These are phyloP conservation scores for Cercospora sp. DNA, from an alignment of 2,329 filamentous ascomycete genomes.

Conservation along the genomic window DNA sequence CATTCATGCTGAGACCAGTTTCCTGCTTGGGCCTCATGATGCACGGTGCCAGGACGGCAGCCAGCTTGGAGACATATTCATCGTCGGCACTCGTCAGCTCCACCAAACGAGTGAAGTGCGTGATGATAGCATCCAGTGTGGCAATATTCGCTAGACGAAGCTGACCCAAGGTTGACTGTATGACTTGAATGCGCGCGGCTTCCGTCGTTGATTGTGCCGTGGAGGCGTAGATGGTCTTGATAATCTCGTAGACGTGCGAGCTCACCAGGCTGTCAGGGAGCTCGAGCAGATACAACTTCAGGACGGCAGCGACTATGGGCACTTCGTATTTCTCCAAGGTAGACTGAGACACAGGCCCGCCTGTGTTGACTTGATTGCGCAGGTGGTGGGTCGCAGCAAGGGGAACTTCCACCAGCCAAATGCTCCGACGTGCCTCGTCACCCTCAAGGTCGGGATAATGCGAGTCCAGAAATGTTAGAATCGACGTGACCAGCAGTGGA, in stretches of 20 bases:
- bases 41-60: slow-evolving; percentile 75
- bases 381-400: slow-evolving; percentile 81
- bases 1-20: slow-evolving; percentile 89
- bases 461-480: slow-evolving; percentile 92
- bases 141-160: slow-evolving; percentile 95
- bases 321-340: slow-evolving; percentile 86
- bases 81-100: slow-evolving; percentile 96
- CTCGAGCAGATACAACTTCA: slow-evolving; percentile 94
- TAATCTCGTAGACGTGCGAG: slow-evolving; percentile 96
- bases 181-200: slow-evolving; percentile 77
- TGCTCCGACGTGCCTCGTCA: slow-evolving; percentile 84
- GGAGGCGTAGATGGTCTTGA: slow-evolving; percentile 93
- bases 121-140: slow-evolving; percentile 96
- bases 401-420: slow-evolving; percentile 93
- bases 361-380: slow-evolving; percentile 80
- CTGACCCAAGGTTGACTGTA: slow-evolving; percentile 94
- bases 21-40: slow-evolving; percentile 84
- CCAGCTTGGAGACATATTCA: slow-evolving; percentile 73
- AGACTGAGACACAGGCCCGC: slow-evolving; percentile 74
- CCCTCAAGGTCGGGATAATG: slow-evolving; percentile 97
- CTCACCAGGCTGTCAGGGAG: slow-evolving; percentile 97
- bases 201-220: slow-evolving; percentile 75
- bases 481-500: slow-evolving; percentile 84
- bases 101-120: slow-evolving; percentile 94
- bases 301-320: slow-evolving; percentile 84